phyloP scores from a whole-genome alignment of 2,329 filamentous ascomycete genomes.

The Scytalidium sp. region DNA sequence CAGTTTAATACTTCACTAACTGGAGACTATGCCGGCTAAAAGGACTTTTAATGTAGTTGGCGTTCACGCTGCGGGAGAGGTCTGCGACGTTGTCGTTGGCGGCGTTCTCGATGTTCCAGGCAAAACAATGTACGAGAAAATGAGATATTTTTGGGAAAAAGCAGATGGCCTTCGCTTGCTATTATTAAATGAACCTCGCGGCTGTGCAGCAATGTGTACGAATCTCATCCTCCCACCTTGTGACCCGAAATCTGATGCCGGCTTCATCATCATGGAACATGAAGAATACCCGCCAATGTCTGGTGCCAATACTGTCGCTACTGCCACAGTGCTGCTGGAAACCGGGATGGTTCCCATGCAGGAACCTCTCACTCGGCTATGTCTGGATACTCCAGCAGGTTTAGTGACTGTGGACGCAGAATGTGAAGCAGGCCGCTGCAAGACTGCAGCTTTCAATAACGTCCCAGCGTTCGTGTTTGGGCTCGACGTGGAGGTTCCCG shows the following conservation, averaged over 20 bases:
- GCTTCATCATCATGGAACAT: conserved; percentile 43
- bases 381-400: conserved; percentile 42
- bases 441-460: conserved; percentile 41
- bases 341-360: conserved; percentile 44
- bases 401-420: conserved; percentile 37
- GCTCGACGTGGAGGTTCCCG: conserved; percentile 36
- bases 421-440: conserved; percentile 41
- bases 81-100: conserved; percentile 46
- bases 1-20: too few species aligned
- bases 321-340: conserved; percentile 41
- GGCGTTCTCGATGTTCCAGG: conserved; percentile 41
- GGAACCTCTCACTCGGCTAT: conserved; percentile 38
- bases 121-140: conserved; percentile 46
- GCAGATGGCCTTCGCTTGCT: conserved; percentile 38
- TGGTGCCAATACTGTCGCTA: conserved; percentile 42
- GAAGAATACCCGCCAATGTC: conserved; percentile 44
- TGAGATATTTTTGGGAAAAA: conserved; percentile 37
- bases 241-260: conserved; percentile 40
- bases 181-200: conserved; percentile 43
- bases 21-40: too few species aligned
- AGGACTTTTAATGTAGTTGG: too few species aligned
- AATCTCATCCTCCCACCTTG: conserved; percentile 41
- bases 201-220: conserved; percentile 35
- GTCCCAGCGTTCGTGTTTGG: conserved; percentile 39
- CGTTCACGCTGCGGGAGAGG: conserved; percentile 38